phyloP scores from a whole-genome alignment of 495 filamentous ascomycete genomes.

The Neurospora cerealis region DNA sequence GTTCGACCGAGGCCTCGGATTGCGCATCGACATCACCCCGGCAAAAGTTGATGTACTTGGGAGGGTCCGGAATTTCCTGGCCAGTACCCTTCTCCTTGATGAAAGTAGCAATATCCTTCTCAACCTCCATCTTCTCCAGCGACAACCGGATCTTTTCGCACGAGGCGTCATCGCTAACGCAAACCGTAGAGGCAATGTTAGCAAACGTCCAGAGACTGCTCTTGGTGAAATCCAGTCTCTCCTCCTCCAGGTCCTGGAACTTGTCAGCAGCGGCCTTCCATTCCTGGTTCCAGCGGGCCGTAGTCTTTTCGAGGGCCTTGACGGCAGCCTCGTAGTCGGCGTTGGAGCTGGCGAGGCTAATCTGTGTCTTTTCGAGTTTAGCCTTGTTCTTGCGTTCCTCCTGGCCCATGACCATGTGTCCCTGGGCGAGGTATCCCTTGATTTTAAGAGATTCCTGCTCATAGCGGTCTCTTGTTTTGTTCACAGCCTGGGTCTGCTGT shows the following conservation, averaged over 20 bases:
- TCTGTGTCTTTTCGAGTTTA: conserved; percentile 96
- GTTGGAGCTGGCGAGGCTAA: conserved; percentile 81
- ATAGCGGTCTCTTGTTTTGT: conserved; percentile 91
- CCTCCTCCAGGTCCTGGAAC: conserved; percentile 98
- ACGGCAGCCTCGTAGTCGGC: conserved; percentile 88
- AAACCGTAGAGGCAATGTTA: conserved; percentile 96
- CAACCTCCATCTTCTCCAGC: conserved; percentile 89
- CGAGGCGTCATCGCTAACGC: conserved; percentile 93
- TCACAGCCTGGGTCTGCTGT: conserved; percentile 80
- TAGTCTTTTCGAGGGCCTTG: conserved; percentile 92
- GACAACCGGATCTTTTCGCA: conserved; percentile 96
- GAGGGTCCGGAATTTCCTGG: conserved; percentile 90
- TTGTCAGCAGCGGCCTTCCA: conserved; percentile 99
- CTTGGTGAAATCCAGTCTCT: conserved; percentile 92
- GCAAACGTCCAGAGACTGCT: conserved; percentile 98
- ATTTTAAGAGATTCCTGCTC: conserved; percentile 97
- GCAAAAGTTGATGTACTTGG: conserved; percentile 98
- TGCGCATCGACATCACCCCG: conserved; percentile 77
- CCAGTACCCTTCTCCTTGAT: conserved; percentile 87
- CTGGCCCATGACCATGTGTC: conserved; percentile 99
- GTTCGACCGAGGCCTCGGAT: conserved; percentile 54
- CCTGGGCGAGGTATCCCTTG: conserved; percentile 95
- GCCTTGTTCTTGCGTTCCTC: conserved; percentile 99
- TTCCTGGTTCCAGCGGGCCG: conserved; percentile 89
- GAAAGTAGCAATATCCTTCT: conserved; percentile 86